Evolutionary conservation across 2,329 filamentous ascomycete species (phyloP).

Genomic region (Ascochyta rabiei): DNA sequence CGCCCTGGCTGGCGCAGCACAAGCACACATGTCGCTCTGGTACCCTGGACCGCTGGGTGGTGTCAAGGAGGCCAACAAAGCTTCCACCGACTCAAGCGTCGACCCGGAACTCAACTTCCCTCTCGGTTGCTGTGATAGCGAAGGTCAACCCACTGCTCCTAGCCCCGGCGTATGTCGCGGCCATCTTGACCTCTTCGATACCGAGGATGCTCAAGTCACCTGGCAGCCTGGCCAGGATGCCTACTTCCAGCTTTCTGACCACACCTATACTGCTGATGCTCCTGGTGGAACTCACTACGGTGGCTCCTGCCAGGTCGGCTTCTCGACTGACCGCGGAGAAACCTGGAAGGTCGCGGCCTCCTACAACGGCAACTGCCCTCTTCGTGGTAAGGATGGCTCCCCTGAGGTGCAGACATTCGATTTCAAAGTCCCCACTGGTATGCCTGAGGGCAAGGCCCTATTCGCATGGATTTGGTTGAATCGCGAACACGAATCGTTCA

Average conservation of each 20-base stretch:
- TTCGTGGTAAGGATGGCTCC: slow-evolving; percentile 46
- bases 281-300: slow-evolving; percentile 53
- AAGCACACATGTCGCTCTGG: slow-evolving; percentile 52
- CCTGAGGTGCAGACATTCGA: slow-evolving; percentile 53
- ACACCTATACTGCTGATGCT: slow-evolving; percentile 39
- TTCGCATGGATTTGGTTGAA: slow-evolving; percentile 59
- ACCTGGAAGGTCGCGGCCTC: slow-evolving; percentile 54
- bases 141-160: slow-evolving; percentile 41
- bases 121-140: slow-evolving; percentile 53
- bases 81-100: slow-evolving; percentile 19
- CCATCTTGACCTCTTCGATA: slow-evolving; percentile 53
- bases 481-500: slow-evolving; percentile 54
- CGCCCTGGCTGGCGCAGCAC: slow-evolving; percentile 36
- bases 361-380: slow-evolving; percentile 57
- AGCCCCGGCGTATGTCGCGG: slow-evolving; percentile 51
- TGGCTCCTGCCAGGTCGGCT: slow-evolving; percentile 56
- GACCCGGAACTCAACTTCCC: slow-evolving; percentile 50
- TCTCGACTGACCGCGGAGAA: slow-evolving; percentile 51
- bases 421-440: slow-evolving; percentile 53
- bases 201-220: slow-evolving; percentile 50
- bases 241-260: slow-evolving; percentile 46
- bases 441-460: slow-evolving; percentile 50
- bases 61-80: slow-evolving; percentile 51
- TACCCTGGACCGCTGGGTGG: slow-evolving; percentile 53
- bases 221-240: slow-evolving; percentile 53